Conservation (phyloP, 495 filamentous ascomycete species). For the Penicillium pancosmium region DNA sequence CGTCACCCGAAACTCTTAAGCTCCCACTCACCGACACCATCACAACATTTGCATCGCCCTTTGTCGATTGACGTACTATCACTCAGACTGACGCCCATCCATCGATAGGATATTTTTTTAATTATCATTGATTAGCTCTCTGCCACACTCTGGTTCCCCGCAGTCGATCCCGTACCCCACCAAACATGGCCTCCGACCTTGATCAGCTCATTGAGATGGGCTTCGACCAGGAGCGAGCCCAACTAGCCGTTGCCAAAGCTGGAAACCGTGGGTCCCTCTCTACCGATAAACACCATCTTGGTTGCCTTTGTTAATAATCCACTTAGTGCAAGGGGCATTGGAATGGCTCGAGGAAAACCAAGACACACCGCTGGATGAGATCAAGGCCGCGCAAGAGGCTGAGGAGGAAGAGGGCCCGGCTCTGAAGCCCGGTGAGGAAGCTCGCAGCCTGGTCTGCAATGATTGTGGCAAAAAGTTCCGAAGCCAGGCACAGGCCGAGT, state of each 20-base stretch:
- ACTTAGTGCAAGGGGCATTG: slow-evolving; percentile 79
- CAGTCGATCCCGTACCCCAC: slow-evolving; percentile 6
- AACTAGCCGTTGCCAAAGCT: slow-evolving; percentile 78
- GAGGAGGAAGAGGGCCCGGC: slow-evolving; percentile 59
- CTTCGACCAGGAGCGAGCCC: slow-evolving; percentile 78
- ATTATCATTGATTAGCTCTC: not conserved
- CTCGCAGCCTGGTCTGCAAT: slow-evolving; percentile 76
- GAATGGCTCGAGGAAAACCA: slow-evolving; percentile 93
- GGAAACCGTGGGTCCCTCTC: slow-evolving; percentile 64
- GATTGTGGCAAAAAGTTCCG: slow-evolving; percentile 93
- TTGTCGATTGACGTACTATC: not conserved
- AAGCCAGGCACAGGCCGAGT: slow-evolving; percentile 76
- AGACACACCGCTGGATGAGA: slow-evolving; percentile 78
- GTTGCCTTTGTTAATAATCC: slow-evolving; percentile 5
- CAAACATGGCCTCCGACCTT: slow-evolving; percentile 71
- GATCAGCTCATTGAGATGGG: slow-evolving; percentile 91
- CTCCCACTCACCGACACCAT: slow-evolving; percentile 11
- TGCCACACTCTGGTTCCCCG: not conserved
- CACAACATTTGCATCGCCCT: slow-evolving; percentile 5
- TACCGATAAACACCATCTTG: not conserved
- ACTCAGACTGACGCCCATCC: not conserved
- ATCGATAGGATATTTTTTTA: too few relatives aligned
- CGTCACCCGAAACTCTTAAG: slow-evolving; percentile 27
- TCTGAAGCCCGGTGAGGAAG: slow-evolving; percentile 63
- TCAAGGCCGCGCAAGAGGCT: slow-evolving; percentile 51